Evolutionary conservation across 305 asterid species (phyloP).

Genomic region (Solanum chacoense): DNA sequence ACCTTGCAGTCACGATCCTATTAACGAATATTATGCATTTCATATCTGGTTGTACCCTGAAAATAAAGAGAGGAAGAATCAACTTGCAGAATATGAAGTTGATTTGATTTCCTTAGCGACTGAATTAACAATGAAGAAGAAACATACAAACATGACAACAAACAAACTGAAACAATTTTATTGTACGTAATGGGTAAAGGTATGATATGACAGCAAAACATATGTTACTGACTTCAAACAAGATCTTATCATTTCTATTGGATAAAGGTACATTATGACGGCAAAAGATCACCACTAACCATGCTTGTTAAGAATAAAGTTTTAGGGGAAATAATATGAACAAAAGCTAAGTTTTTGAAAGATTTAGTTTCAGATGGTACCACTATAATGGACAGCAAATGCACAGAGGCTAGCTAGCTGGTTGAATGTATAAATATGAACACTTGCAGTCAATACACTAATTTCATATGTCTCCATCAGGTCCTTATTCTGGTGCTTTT

Average conservation of each 20-base stretch:
- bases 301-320: neutral
- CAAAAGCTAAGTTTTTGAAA: neutral
- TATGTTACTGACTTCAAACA: neutral
- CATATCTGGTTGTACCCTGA: conserved; percentile 78
- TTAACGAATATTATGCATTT: conserved; percentile 94
- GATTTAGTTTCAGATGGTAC: neutral
- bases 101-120: neutral
- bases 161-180: neutral
- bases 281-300: neutral
- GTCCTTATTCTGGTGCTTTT: neutral
- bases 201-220: neutral
- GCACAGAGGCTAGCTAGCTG: neutral
- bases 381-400: neutral
- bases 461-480: neutral
- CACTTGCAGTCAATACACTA: neutral
- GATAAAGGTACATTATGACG: neutral
- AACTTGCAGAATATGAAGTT: conserved; percentile 1
- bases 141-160: neutral
- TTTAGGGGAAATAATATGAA: neutral
- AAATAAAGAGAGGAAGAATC: conserved; percentile 10
- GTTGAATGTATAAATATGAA: neutral
- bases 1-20: conserved; percentile 86
- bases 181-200: neutral
- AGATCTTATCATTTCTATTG: neutral
- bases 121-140: neutral